Evolutionary conservation across 768 basidiomycete species (phyloP).

Genomic region (Suillus cothurnatus): DNA sequence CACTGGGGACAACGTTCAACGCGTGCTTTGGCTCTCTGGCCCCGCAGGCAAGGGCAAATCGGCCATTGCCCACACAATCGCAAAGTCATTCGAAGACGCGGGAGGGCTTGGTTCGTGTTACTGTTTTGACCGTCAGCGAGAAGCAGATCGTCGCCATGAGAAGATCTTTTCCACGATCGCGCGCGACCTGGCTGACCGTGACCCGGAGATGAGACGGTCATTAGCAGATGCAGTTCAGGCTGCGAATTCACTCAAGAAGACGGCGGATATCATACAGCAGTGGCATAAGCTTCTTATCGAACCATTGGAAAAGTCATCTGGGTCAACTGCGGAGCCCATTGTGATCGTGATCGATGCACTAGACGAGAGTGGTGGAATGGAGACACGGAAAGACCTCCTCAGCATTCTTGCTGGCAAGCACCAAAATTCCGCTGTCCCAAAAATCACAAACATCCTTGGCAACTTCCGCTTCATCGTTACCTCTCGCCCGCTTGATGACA

Average conservation of each 20-base stretch:
- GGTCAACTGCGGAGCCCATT: no score
- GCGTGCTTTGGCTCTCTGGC: conserved; percentile 26
- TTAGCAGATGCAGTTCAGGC: neutral
- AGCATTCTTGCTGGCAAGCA: no score
- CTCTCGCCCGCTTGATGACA: no score
- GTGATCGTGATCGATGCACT: no score
- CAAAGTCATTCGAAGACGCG: conserved; percentile 11
- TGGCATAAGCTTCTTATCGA: no score
- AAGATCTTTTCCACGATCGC: conserved; percentile 23
- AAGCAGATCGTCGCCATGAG: conserved; percentile 10
- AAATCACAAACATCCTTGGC: no score
- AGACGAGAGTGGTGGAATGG: no score
- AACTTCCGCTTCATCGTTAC: no score
- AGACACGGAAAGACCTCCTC: no score
- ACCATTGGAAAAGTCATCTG: no score
- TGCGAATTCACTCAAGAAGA: neutral
- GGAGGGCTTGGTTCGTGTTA: conserved; percentile 17
- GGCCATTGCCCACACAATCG: conserved; percentile 12
- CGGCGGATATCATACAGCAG: no score
- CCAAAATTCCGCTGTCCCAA: no score
- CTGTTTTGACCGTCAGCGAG: conserved; percentile 11
- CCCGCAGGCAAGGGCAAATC: conserved; percentile 30
- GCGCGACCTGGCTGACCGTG: conserved; percentile 17
- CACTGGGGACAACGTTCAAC: conserved; percentile 6
- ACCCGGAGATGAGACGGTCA: neutral